Evolutionary conservation across 1,284 basidiomycete species (phyloP).

Genomic region (Caloboletus firmus): DNA sequence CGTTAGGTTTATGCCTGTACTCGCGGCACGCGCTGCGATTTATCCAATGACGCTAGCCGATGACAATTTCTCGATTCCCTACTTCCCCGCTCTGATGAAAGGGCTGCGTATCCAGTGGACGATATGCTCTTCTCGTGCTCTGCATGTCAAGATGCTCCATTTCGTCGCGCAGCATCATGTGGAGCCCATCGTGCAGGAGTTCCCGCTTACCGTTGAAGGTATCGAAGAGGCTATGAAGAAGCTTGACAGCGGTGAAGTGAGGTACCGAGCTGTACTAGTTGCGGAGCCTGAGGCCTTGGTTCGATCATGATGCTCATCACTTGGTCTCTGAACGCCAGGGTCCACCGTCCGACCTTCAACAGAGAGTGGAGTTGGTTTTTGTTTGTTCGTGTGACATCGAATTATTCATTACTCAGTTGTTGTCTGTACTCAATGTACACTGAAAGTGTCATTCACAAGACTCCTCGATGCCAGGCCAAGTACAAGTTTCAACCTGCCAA

Average conservation of each 20-base stretch:
- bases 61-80: conserved; percentile 2
- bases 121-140: conserved; percentile 15
- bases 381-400: not conserved
- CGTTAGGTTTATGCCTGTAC: not conserved
- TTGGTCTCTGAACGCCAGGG: not conserved
- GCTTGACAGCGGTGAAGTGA: conserved; percentile 17
- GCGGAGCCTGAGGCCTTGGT: conserved; percentile 4
- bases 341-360: not conserved
- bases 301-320: not conserved
- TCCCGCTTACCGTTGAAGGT: conserved; percentile 21
- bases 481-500: not conserved
- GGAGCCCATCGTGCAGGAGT: conserved; percentile 23
- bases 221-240: not conserved
- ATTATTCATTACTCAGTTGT: not conserved
- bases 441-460: not conserved
- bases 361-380: too few relatives aligned
- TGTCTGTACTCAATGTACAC: not conserved
- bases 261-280: conserved; percentile 28
- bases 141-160: conserved; percentile 17
- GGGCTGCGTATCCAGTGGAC: conserved; percentile 15
- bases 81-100: conserved; percentile 1
- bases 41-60: not conserved
- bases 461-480: too few relatives aligned
- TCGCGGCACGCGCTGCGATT: not conserved
- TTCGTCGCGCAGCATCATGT: conserved; percentile 6